Evolutionary conservation across 1,139 yeast genomes (phyloP), one percentile per base, ranked within the genome.

Genomic region (Lodderomyces orthopsilosis): DNA sequence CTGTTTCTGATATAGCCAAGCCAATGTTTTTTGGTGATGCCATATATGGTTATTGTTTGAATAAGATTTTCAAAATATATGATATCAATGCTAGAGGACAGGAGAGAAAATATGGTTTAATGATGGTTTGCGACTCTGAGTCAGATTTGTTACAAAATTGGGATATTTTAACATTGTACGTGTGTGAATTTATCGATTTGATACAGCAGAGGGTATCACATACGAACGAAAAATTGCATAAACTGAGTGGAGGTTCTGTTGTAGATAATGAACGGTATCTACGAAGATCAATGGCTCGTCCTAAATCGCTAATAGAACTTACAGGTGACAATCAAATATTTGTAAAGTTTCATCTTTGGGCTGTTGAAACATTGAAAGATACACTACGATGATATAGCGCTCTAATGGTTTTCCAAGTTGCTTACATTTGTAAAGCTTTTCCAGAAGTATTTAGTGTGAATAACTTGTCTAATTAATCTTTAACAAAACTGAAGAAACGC

Each of bases 11-110:
- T 51, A 78, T 79, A 40, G 68, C 78, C 26, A 76, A 81, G 43
- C 93, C 95, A 0, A 66, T 85, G 57, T 77, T 83, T 55, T 82
- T 82, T 54, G 90, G 90, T 2, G 95, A 87, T 54, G 75, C 78
- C 6, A 58, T 68, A 3, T 74, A 81, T 49, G 95, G 95, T 0
- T 79, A 81, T 50, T 82, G 91, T 35, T 63, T 87, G 18, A 77
- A 80, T 27, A 70, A 79, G 46, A 78, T 84, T 6, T 86, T 88
- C 65, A 83, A 84, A 55, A 67, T 87, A 12, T 71, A 71, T 32
- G 96, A 88, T 59, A 66, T 72, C 19, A 77, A 80, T 42, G 91
- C 95, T 0, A 71, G 95, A 44, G 95, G 95, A 1, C 81, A 86
- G 5, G 93, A 85, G 54, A 66, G 95, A 44, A 76, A 86, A 46